Evolutionary conservation across 352 stramenopile genomes (phyloP), one percentile per base, ranked within the genome.

Genomic region (Globisporangium alternatum): DNA sequence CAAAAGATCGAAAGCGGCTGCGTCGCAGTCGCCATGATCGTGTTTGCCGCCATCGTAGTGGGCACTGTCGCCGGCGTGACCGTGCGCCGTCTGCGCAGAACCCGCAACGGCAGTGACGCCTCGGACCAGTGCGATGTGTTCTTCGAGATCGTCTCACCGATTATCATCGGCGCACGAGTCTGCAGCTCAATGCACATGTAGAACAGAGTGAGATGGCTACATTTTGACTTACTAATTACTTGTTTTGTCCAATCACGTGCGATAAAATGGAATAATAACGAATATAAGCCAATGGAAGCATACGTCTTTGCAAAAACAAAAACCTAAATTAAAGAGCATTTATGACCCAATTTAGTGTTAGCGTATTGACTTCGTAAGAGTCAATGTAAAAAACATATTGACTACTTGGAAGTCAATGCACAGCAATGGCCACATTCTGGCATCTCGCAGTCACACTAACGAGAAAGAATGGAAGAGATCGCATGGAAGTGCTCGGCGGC

Each of bases 401-500:
- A 22, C 41, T 47, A 22, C 41, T 47, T 47, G 41, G 41, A 47
- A 47, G 41, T 21, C 41, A 47, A 47, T 47, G 0, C 17, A 1
- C 15, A 45, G n/a, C 12, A 5, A 6, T 45, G 39, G 15, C 39
- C 39, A n/a, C 41, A 47, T 53, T 35, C 22, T 35, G 22, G 51
- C 51, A 43, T 47, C n/a, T 41, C 28, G 54, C 2, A 28, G 12
- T 1, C 13, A 60, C n/a, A n/a, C n/a, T 10, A 52, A 52, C 10
- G 21, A 37, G 35, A 62, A 62, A 30, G 39, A 44, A 65, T 79
- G 74, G 82, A 93, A 41, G 81, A 93, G 60, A 39, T 91, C 22
- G 75, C 71, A 31, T 93, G 85, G 85, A 93, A 93, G 73, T 91
- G 82, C 71, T 82, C 83, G 45, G 72, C 64, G 49, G 85, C 85